Percentiles rank a stretch among this genome's conserved stretches.
phyloP scores from a whole-genome alignment of 345 rosid species.

The Anastatica hierochuntica region DNA sequence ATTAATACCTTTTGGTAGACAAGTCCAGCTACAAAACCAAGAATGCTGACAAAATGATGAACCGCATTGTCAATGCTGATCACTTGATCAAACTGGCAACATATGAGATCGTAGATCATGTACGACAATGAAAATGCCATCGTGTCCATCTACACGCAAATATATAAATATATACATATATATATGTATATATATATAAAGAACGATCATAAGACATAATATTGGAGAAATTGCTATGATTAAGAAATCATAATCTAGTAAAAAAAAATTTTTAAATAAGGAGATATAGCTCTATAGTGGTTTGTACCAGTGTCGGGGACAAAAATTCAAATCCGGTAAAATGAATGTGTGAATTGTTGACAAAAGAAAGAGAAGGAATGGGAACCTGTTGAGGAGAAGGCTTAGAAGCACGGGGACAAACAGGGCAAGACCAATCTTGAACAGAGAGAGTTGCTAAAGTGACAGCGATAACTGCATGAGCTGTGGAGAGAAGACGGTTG shows the following conservation, averaged over 20 bases:
- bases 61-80: constrained; percentile 41
- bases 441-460: constrained; percentile 55
- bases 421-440: constrained; percentile 67
- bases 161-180: not conserved
- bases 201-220: too few species aligned
- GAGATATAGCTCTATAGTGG: too few species aligned
- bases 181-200: too few species aligned
- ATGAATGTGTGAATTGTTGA: too few species aligned
- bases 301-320: too few species aligned
- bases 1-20: constrained; percentile 41
- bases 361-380: too few species aligned
- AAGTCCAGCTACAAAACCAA: constrained; percentile 60
- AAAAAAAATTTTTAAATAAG: too few species aligned
- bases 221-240: too few species aligned
- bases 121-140: constrained; percentile 49
- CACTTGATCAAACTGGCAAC: constrained; percentile 40
- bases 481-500: constrained; percentile 60
- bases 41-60: constrained; percentile 76
- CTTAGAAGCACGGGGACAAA: constrained; percentile 57
- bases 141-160: constrained; percentile 38
- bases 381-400: constrained; percentile 39
- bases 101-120: constrained; percentile 65
- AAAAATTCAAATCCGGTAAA: too few species aligned
- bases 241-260: too few species aligned
- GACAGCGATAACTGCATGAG: constrained; percentile 55